Evolutionary conservation across 768 basidiomycete species (phyloP).

Genomic region (Strobilomyces confusus): DNA sequence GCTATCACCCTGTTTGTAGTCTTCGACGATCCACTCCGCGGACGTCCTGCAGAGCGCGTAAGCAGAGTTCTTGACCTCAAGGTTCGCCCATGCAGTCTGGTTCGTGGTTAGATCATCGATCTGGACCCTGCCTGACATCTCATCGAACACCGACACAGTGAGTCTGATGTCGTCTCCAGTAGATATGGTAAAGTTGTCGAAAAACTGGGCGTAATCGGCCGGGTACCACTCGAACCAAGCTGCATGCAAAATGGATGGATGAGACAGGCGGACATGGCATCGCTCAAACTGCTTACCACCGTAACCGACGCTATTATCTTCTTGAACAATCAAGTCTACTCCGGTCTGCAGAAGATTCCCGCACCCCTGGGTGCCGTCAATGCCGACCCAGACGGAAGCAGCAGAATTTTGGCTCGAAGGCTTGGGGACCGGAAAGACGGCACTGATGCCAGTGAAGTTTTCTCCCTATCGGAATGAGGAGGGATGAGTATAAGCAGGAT

Average conservation of each 20-base stretch:
- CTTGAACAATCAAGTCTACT: not conserved
- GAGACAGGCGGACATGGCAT: not conserved
- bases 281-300: not conserved
- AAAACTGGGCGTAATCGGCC: fast-evolving
- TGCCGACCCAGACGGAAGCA: slow-evolving; percentile 7
- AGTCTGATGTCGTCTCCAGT: slow-evolving; percentile 6
- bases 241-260: not conserved
- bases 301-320: not conserved
- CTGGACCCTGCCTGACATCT: not conserved
- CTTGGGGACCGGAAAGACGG: not conserved
- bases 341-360: not conserved
- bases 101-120: slow-evolving; percentile 1
- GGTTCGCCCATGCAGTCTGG: too few relatives aligned
- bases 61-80: too few relatives aligned
- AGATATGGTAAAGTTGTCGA: not conserved
- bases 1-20: too few relatives aligned
- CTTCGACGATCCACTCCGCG: too few relatives aligned
- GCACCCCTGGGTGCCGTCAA: slow-evolving; percentile 4
- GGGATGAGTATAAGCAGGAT: not conserved
- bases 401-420: not conserved
- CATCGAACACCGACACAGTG: not conserved
- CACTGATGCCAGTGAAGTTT: not conserved
- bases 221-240: slow-evolving; percentile 14
- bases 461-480: not conserved
- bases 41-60: too few relatives aligned